A percentile compares a stretch with the other conserved stretches of the same genome.
phyloP scores from a whole-genome alignment of 164 flowering plant genomes.

The Pachysandra terminalis region DNA sequence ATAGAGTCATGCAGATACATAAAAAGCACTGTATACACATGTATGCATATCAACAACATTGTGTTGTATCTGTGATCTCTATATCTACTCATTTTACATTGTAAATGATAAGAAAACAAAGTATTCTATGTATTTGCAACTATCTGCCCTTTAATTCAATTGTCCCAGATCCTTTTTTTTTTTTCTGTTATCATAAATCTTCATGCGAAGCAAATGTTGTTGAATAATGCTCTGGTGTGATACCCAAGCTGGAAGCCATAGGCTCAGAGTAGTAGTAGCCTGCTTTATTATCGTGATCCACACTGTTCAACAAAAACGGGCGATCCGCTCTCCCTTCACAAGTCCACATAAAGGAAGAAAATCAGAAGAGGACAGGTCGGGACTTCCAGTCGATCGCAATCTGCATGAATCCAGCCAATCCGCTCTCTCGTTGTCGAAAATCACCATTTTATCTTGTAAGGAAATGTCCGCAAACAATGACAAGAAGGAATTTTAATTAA shows the following conservation, averaged over 20 bases:
- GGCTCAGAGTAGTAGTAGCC: slow-evolving; percentile 28
- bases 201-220: background rate
- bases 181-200: background rate
- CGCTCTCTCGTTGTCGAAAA: slow-evolving; percentile 75
- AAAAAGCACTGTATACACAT: too few species aligned
- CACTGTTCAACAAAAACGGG: slow-evolving; percentile 46
- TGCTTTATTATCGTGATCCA: slow-evolving; percentile 30
- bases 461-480: slow-evolving; percentile 49
- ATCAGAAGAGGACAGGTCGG: slow-evolving; percentile 31
- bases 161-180: background rate
- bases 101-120: too few species aligned
- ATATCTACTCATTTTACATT: too few species aligned
- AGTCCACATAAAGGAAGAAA: slow-evolving; percentile 20
- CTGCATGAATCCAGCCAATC: slow-evolving; percentile 72
- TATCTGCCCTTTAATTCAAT: background rate
- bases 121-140: too few species aligned
- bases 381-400: slow-evolving; percentile 77
- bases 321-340: too few species aligned
- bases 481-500: background rate
- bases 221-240: slow-evolving; percentile 20
- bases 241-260: slow-evolving; percentile 23
- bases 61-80: too few species aligned
- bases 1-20: too few species aligned
- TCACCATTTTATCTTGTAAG: slow-evolving; percentile 64
- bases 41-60: too few species aligned